Evolutionary conservation across 176 grass and related monocot species (phyloP).

Genomic region (Tuctoria greenei): DNA sequence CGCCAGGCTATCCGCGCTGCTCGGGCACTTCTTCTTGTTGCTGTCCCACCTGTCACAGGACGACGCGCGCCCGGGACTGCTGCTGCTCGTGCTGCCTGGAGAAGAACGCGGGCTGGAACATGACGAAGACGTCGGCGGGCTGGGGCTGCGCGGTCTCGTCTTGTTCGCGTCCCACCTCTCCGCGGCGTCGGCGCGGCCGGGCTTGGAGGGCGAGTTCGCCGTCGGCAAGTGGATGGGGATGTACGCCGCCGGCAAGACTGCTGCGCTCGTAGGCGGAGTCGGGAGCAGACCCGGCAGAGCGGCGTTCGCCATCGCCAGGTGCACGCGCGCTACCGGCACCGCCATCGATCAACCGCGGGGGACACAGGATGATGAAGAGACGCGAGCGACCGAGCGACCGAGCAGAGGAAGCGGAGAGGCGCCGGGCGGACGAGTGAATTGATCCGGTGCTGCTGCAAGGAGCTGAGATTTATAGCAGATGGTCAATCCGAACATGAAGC

Average conservation of each 20-base stretch:
- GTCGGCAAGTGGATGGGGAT: too few species aligned
- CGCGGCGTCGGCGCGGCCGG: neutral
- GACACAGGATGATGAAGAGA: too few species aligned
- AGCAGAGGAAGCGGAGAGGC: too few species aligned
- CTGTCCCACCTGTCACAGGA: neutral
- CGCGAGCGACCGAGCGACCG: too few species aligned
- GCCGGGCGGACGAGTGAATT: too few species aligned
- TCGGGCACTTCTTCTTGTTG: neutral
- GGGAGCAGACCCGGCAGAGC: neutral
- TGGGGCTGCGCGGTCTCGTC: neutral
- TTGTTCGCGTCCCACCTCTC: neutral
- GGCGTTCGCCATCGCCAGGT: neutral
- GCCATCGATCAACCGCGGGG: too few species aligned
- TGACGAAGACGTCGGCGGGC: neutral
- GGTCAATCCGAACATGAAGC: neutral
- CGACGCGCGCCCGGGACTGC: neutral
- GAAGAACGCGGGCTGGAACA: neutral
- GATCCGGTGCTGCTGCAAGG: too few species aligned
- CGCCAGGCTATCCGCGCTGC: neutral
- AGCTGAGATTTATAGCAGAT: neutral
- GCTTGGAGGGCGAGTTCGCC: neutral
- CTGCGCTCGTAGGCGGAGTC: neutral
- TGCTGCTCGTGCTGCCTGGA: neutral
- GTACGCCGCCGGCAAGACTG: neutral
- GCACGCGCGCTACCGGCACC: too few species aligned